Evolutionary conservation across 176 grass and related monocot genomes (phyloP).

Genomic region (Triticum timopheevii): DNA sequence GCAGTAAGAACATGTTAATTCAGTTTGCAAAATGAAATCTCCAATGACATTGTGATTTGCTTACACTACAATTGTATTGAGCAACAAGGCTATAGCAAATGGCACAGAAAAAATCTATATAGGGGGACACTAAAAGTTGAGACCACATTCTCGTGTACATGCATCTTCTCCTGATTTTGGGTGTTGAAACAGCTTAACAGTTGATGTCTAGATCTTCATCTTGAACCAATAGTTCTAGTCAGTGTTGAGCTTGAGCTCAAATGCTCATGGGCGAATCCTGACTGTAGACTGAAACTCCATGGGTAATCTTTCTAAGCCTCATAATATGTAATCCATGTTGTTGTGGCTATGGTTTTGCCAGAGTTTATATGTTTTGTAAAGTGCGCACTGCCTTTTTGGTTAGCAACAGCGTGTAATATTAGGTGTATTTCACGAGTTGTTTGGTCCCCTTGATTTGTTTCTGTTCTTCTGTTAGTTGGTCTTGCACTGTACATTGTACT

Average conservation of each 20-base stretch:
- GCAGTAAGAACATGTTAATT: not conserved
- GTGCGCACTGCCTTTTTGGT: not conserved
- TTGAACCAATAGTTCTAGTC: conserved; percentile 2
- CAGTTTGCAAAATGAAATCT: not conserved
- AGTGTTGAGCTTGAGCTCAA: not conserved
- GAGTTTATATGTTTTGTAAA: not conserved
- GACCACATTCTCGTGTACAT: not conserved
- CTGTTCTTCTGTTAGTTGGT: too few species aligned
- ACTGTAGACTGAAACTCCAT: not conserved
- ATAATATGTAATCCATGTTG: not conserved
- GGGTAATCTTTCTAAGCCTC: not conserved
- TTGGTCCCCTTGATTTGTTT: not conserved
- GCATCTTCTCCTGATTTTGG: not conserved
- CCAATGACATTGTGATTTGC: conserved; percentile 1
- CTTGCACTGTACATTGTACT: too few species aligned
- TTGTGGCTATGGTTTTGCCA: not conserved
- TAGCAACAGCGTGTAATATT: not conserved
- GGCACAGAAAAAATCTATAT: not conserved
- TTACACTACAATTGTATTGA: not conserved
- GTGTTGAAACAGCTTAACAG: not conserved
- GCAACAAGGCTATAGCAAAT: not conserved
- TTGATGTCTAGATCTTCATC: not conserved
- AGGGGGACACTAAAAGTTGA: not conserved
- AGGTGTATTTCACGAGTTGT: not conserved
- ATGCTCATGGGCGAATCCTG: not conserved